Evolutionary conservation across 2,329 filamentous ascomycete species (phyloP).

Genomic region (Diplodia sapinea): DNA sequence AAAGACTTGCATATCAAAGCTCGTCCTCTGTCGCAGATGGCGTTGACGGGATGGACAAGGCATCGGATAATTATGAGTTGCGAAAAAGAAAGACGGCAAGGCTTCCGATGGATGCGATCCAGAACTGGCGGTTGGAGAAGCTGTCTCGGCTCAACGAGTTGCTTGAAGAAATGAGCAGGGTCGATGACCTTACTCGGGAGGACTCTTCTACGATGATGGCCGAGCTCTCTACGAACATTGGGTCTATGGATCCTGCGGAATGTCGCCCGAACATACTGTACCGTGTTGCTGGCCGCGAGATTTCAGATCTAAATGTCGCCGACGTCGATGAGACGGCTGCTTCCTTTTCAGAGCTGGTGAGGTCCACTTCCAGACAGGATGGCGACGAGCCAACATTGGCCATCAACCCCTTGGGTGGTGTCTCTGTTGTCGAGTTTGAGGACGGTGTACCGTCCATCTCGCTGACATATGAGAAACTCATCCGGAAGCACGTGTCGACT

Average conservation of each 20-base stretch:
- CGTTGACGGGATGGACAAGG: slow-evolving; percentile 18
- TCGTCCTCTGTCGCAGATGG: slow-evolving; percentile 41
- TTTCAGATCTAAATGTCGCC: slow-evolving; percentile 31
- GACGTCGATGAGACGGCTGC: slow-evolving; percentile 44
- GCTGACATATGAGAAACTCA: slow-evolving; percentile 42
- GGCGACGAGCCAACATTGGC: neutral
- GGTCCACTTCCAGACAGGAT: neutral
- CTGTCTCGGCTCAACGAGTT: neutral
- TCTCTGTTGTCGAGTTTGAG: slow-evolving; percentile 26
- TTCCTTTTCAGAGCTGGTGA: slow-evolving; percentile 36
- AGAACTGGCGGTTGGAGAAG: neutral
- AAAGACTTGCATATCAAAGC: slow-evolving; percentile 11
- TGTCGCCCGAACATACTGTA: slow-evolving; percentile 24
- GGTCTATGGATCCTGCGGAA: neutral
- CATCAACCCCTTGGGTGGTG: neutral
- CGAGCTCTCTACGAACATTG: neutral
- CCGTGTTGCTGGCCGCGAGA: neutral
- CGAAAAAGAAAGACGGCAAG: neutral
- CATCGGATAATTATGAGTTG: neutral
- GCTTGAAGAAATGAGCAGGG: neutral
- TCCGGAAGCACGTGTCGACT: slow-evolving; percentile 43
- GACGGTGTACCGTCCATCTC: slow-evolving; percentile 35
- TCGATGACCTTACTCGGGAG: neutral
- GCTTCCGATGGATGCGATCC: neutral
- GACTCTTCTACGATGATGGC: neutral